Evolutionary conservation across 331 rosid species (phyloP).

Genomic region (Saraca asoca): DNA sequence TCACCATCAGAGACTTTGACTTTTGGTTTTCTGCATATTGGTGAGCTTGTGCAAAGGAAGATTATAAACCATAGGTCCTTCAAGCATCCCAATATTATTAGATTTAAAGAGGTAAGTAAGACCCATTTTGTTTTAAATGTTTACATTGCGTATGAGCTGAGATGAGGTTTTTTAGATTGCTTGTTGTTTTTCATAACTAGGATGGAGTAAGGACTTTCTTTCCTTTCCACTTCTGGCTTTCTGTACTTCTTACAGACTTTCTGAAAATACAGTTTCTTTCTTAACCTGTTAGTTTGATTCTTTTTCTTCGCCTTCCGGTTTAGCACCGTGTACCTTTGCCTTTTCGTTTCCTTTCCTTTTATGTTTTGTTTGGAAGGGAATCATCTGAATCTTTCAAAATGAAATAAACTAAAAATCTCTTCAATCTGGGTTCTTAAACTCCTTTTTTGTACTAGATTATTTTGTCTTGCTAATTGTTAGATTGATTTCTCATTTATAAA

Average conservation of each 20-base stretch:
- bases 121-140: not conserved
- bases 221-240: conserved; percentile 3
- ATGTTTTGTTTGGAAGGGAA: not conserved
- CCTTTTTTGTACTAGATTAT: not conserved
- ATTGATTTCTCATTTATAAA: not conserved
- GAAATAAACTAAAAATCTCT: not conserved
- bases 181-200: not conserved
- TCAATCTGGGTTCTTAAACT: conserved; percentile 14
- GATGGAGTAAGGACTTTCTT: not conserved
- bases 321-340: not conserved
- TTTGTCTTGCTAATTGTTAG: not conserved
- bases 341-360: not conserved
- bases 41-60: conserved; percentile 95
- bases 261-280: not conserved
- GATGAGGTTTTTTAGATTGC: not conserved
- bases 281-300: not conserved
- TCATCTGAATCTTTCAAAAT: not conserved
- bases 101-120: conserved; percentile 81
- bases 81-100: conserved; percentile 92
- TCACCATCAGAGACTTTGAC: conserved; percentile 5
- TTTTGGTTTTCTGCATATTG: conserved; percentile 59
- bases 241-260: not conserved
- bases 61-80: conserved; percentile 89
- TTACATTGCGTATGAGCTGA: not conserved
- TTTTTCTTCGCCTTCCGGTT: not conserved